Evolutionary conservation across 208 protist species (phyloP).

Genomic region (Trichomonas vaginalis): DNA sequence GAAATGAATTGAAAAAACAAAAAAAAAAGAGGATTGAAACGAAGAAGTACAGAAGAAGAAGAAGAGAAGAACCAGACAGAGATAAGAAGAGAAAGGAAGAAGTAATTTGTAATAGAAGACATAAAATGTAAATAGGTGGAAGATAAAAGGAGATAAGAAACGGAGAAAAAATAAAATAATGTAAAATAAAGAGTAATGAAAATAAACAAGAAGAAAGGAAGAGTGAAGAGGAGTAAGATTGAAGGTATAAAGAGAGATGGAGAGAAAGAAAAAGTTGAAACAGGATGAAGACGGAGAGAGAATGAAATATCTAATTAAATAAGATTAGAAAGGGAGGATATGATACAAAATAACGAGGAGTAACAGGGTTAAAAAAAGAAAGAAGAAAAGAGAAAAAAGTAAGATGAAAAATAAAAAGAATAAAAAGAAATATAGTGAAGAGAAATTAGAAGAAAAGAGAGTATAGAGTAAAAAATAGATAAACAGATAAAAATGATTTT

Average conservation of each 20-base stretch:
- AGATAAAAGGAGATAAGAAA: neutral
- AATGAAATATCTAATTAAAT: neutral
- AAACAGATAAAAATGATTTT: neutral
- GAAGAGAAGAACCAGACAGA: neutral
- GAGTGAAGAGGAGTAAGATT: too few relatives aligned
- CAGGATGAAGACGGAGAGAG: neutral
- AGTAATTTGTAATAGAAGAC: too few relatives aligned
- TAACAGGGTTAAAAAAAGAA: neutral
- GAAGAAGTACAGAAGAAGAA: neutral
- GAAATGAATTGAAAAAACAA: neutral
- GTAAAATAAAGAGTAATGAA: neutral
- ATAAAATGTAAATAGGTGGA: too few relatives aligned
- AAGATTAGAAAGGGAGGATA: neutral
- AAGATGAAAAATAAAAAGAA: neutral
- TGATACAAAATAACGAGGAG: neutral
- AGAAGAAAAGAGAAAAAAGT: neutral
- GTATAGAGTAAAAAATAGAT: neutral
- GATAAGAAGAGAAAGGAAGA: neutral
- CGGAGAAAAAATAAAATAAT: neutral
- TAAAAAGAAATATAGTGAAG: neutral
- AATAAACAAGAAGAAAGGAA: too few relatives aligned
- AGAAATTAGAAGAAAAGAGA: neutral
- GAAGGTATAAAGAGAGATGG: too few relatives aligned
- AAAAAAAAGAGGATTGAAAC: neutral
- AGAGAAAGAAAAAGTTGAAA: too few relatives aligned